Evolutionary conservation across 257 asterid species (phyloP), one percentile per base, ranked within the genome.

Genomic region (Cruciata laevipes): DNA sequence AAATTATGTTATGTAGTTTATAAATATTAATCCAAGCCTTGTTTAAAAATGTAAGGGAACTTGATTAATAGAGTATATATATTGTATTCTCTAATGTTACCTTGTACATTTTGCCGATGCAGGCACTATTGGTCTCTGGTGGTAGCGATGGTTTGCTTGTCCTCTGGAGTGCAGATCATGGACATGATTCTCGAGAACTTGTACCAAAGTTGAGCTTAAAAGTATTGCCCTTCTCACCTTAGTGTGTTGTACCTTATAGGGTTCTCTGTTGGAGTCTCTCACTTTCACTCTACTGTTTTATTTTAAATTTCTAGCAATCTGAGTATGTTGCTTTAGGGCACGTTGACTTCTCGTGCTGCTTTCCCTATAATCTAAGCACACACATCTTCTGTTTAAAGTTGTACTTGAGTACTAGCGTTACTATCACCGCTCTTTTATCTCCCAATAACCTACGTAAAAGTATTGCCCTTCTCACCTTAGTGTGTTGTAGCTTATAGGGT

Each of bases 61-160:
- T 27, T 25, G 23, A 12, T 40, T 40, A 13, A 8, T 13, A 12
- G 10, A 63, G 59, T 53, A 40, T 13, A 40, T 13, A 16, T 32
- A 23, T 35, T 49, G 25, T 67, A 23, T 58, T 40, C 53, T 60
- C 10, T 64, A 52, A 18, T 24, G 66, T 60, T 11, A 62, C 55
- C 55, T 49, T 71, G 35, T 70, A 53, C 67, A 44, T 31, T 56
- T 70, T 70, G 57, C 66, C 25, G 65, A 42, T 68, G 74, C 77
- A 94, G 99, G 94, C 95, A 69, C 95, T 90, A 77, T 71, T 94
- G 88, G 97, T 90, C 75, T 94, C 99, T 73, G 99, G 99, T 66
- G 99, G 97, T 67, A 88, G 85, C 63, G 99, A 94, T 77, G 97
- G 99, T 74, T 81, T 94, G 81, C 95, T 94, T 66, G 88, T 94